phyloP scores from a whole-genome alignment of 805 yeast genomes.

The Ogataea minuta region DNA sequence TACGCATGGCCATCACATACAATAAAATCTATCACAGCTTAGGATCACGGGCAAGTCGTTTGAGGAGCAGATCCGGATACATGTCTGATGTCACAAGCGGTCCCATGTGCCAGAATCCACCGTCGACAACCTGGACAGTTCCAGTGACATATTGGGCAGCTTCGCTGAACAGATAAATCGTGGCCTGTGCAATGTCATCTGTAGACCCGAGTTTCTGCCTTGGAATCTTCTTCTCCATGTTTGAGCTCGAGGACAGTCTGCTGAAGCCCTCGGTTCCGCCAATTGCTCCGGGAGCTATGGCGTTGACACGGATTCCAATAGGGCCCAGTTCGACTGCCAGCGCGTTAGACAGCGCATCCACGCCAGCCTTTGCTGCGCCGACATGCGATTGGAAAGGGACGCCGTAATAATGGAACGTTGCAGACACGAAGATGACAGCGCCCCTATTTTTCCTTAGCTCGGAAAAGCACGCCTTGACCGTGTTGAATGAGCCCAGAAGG shows the following conservation, averaged over 20 bases:
- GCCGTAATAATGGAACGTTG: slow-evolving; percentile 88
- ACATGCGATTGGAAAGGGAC: slow-evolving; percentile 88
- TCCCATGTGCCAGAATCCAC: slow-evolving; percentile 86
- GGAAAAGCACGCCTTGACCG: slow-evolving; percentile 76
- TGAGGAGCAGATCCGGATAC: slow-evolving; percentile 44
- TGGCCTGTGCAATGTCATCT: slow-evolving; percentile 82
- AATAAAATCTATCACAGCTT: slow-evolving; percentile 28
- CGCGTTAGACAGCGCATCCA: slow-evolving; percentile 82
- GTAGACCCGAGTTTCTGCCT: slow-evolving; percentile 67
- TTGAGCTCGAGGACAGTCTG: slow-evolving; percentile 49
- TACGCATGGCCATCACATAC: background rate
- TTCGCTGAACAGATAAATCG: slow-evolving; percentile 78
- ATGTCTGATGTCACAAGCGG: slow-evolving; percentile 29
- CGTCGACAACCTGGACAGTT: slow-evolving; percentile 78
- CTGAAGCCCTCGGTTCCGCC: slow-evolving; percentile 83
- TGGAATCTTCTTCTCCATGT: slow-evolving; percentile 52
- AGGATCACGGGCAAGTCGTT: slow-evolving; percentile 27
- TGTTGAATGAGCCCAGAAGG: slow-evolving; percentile 83
- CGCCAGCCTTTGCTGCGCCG: slow-evolving; percentile 94
- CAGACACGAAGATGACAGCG: slow-evolving; percentile 71
- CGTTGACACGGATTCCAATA: slow-evolving; percentile 76
- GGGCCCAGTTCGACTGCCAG: slow-evolving; percentile 93
- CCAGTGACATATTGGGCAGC: slow-evolving; percentile 82
- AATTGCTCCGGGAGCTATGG: slow-evolving; percentile 91
- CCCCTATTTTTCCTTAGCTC: slow-evolving; percentile 70